Evolutionary conservation across 495 filamentous ascomycete species (phyloP).

Genomic region (Tuber umbilicatum): DNA sequence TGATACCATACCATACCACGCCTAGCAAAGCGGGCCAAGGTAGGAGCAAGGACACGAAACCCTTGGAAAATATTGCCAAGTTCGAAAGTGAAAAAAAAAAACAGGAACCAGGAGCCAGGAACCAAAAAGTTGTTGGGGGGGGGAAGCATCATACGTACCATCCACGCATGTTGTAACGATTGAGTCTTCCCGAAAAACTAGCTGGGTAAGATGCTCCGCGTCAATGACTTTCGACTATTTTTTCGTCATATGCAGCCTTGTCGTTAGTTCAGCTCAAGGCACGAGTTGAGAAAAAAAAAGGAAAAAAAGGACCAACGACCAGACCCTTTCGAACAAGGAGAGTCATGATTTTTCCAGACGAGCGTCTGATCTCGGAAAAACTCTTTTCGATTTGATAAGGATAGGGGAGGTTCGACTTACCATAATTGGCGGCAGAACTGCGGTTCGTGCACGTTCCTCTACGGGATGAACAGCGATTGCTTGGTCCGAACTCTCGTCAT

Average conservation of each 20-base stretch:
- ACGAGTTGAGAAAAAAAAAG: neutral
- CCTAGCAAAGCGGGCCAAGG: neutral
- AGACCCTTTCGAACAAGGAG: neutral
- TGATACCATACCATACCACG: neutral
- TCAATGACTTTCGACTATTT: constrained; percentile 74
- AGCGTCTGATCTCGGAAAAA: constrained; percentile 25
- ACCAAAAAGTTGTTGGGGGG: constrained; percentile 18
- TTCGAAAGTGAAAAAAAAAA: neutral
- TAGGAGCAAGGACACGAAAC: neutral
- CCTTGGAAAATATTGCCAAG: neutral
- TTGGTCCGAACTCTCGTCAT: constrained; percentile 46
- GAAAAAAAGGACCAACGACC: neutral
- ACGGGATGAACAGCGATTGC: constrained; percentile 62
- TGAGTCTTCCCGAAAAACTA: constrained; percentile 82
- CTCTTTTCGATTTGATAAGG: constrained; percentile 19
- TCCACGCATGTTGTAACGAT: constrained; percentile 86
- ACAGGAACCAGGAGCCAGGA: neutral
- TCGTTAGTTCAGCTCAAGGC: constrained; percentile 13
- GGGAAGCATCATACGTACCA: constrained; percentile 55
- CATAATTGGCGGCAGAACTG: constrained; percentile 90
- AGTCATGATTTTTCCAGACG: constrained; percentile 16
- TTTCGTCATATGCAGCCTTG: constrained; percentile 15
- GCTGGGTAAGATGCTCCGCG: constrained; percentile 76
- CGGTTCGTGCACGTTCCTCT: constrained; percentile 68
- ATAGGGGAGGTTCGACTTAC: constrained; percentile 46